Percentiles rank a stretch among this genome's conserved stretches.
phyloP scores from a whole-genome alignment of 768 basidiomycete genomes.

The Mycena pura region DNA sequence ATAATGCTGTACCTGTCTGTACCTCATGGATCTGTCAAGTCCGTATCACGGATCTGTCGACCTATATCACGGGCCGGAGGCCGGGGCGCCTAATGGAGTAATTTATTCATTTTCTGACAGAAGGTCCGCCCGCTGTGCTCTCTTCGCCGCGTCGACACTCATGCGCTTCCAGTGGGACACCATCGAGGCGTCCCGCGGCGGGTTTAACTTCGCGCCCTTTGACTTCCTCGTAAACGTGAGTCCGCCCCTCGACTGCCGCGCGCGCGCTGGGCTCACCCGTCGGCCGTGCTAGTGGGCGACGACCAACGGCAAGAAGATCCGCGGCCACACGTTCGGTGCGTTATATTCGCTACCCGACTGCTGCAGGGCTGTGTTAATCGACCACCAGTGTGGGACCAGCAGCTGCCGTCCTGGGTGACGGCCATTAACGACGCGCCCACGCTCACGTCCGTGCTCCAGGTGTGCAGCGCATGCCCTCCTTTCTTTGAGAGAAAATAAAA shows the following conservation, averaged over 20 bases:
- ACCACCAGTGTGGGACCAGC: constrained; percentile 39
- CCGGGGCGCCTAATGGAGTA: no score
- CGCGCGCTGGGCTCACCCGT: background rate
- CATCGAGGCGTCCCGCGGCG: constrained; percentile 42
- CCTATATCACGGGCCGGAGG: no score
- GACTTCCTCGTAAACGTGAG: constrained; percentile 45
- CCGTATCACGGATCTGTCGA: no score
- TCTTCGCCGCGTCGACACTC: no score
- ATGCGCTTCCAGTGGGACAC: constrained; percentile 44
- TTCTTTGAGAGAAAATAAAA: no score
- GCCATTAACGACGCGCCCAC: constrained; percentile 45
- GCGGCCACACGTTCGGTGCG: constrained; percentile 48
- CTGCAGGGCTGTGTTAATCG: no score
- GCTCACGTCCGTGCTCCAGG: constrained; percentile 34
- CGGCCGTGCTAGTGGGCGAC: constrained; percentile 39
- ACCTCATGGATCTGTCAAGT: no score
- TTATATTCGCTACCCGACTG: background rate
- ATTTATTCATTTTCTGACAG: no score
- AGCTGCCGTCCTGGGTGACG: constrained; percentile 52
- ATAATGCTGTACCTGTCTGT: no score
- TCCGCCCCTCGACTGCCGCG: background rate
- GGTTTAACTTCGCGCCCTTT: constrained; percentile 41
- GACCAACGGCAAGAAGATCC: constrained; percentile 47
- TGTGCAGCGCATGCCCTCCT: no score
- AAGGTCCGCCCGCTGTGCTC: no score